Evolutionary conservation across 2,329 filamentous ascomycete genomes (phyloP).

Genomic region (Colletotrichum filicis): DNA sequence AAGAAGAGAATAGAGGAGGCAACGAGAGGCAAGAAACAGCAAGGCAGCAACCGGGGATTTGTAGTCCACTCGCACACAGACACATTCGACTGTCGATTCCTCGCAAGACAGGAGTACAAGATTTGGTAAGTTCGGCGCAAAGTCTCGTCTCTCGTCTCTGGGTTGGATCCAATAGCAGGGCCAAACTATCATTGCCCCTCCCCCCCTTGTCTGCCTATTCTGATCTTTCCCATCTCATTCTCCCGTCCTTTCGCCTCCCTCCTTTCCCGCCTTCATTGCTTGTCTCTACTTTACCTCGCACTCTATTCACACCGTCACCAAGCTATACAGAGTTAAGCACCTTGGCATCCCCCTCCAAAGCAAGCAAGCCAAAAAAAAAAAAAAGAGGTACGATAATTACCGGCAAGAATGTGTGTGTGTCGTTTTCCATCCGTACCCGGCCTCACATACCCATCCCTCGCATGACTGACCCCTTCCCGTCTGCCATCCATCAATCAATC

Average conservation of each 20-base stretch:
- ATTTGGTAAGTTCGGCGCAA: conserved; percentile 3
- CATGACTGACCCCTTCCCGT: conserved; percentile 9
- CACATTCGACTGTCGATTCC: too few relatives aligned
- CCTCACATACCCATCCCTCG: background rate
- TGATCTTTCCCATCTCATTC: background rate
- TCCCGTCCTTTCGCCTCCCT: conserved; percentile 1
- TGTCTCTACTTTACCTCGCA: background rate
- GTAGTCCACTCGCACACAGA: background rate
- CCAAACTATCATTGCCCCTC: background rate
- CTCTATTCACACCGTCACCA: background rate
- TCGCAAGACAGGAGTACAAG: background rate
- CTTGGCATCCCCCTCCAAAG: background rate
- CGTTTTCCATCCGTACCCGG: background rate
- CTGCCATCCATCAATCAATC: conserved; percentile 19
- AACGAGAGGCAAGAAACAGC: background rate
- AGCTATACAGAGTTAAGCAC: background rate
- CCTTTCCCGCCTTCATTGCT: background rate
- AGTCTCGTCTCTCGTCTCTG: background rate
- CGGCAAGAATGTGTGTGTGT: background rate
- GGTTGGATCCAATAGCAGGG: background rate
- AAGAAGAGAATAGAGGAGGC: too few relatives aligned
- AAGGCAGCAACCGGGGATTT: background rate
- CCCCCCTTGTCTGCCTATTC: background rate
- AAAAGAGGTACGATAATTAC: background rate
- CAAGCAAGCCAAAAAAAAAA: background rate